phyloP scores from a whole-genome alignment of 192 early-diverging fungal genomes.

The Backusella circina region DNA sequence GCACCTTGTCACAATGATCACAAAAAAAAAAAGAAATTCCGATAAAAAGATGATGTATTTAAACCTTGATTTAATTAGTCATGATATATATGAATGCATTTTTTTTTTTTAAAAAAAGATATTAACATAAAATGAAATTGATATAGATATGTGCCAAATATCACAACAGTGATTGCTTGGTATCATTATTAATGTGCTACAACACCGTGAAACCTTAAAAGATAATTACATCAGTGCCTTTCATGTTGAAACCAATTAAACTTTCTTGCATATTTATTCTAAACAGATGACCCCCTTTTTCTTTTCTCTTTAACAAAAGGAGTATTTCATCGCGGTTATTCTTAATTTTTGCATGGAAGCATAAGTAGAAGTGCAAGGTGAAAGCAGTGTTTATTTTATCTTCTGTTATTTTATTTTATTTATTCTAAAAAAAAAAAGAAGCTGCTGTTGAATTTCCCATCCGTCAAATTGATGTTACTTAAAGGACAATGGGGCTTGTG shows the following conservation, averaged over 20 bases:
- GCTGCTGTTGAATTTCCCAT: too few relatives aligned
- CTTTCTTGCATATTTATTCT: background rate
- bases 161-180: background rate
- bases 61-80: background rate
- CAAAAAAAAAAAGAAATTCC: background rate
- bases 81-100: background rate
- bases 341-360: too few relatives aligned
- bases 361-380: too few relatives aligned
- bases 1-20: background rate
- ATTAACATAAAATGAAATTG: background rate
- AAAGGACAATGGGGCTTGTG: too few relatives aligned
- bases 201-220: background rate
- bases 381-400: too few relatives aligned
- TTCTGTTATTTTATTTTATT: too few relatives aligned
- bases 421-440: too few relatives aligned
- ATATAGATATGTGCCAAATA: background rate
- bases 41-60: background rate
- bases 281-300: background rate
- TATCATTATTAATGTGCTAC: background rate
- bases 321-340: too few relatives aligned
- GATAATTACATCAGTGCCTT: background rate
- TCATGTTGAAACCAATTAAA: too few relatives aligned
- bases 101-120: background rate
- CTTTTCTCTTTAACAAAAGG: too few relatives aligned
- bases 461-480: too few relatives aligned